phyloP scores from a whole-genome alignment of 2,329 filamentous ascomycete species.

The Meredithiella fracta region DNA sequence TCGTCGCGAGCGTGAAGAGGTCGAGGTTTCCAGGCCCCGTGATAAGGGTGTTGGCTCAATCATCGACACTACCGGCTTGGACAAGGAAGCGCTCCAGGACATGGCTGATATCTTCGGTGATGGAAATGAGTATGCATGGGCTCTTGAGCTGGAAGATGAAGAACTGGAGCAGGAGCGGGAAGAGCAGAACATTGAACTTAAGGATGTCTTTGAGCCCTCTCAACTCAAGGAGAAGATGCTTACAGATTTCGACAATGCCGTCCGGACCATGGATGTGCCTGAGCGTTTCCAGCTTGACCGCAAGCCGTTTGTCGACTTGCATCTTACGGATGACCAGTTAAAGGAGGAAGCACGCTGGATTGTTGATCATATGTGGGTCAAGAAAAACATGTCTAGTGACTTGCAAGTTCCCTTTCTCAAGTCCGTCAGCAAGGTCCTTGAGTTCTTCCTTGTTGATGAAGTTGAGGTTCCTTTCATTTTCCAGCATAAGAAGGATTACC shows the following conservation, averaged over 20 bases:
- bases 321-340: constrained; percentile 69
- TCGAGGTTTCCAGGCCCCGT: constrained; percentile 70
- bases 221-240: constrained; percentile 87
- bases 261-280: constrained; percentile 75
- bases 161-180: constrained; percentile 64
- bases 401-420: constrained; percentile 71
- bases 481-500: constrained; percentile 92
- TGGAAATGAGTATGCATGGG: constrained; percentile 91
- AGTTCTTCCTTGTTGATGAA: constrained; percentile 88
- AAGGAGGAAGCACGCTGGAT: constrained; percentile 89
- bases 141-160: constrained; percentile 72
- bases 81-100: constrained; percentile 85
- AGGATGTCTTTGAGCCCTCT: constrained; percentile 95
- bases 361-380: constrained; percentile 72
- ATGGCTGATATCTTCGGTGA: constrained; percentile 94
- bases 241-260: constrained; percentile 86
- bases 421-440: constrained; percentile 77
- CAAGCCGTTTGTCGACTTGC: constrained; percentile 69
- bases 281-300: constrained; percentile 89
- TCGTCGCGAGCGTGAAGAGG: constrained; percentile 62
- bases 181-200: constrained; percentile 76
- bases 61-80: constrained; percentile 68
- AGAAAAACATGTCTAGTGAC: constrained; percentile 58
- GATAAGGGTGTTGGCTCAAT: constrained; percentile 52
- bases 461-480: constrained; percentile 96